Percentiles rank a stretch among this genome's conserved stretches.
phyloP scores from a whole-genome alignment of 2,329 filamentous ascomycete genomes.

The Aspergillus brunneoviolaceus region DNA sequence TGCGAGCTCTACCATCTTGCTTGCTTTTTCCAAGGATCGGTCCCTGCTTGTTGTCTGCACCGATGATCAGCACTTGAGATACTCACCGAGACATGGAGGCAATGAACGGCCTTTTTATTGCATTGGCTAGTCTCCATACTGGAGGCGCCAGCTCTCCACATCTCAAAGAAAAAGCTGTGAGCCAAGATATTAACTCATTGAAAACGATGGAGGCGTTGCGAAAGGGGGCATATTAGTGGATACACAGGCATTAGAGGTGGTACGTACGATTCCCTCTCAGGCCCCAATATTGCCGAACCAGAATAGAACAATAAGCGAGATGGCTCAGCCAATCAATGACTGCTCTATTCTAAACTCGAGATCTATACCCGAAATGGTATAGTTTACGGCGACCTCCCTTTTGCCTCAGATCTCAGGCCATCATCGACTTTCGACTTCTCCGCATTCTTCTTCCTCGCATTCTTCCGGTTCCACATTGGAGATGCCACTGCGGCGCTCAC shows the following conservation, averaged over 20 bases:
- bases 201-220: neutral
- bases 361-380: neutral
- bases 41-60: neutral
- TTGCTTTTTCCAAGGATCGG: neutral
- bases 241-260: neutral
- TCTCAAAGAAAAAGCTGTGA: neutral
- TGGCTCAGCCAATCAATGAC: neutral
- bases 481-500: slow-evolving; percentile 14
- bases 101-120: neutral
- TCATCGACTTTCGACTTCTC: neutral
- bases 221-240: neutral
- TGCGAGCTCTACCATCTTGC: neutral
- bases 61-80: neutral
- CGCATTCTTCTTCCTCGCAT: neutral
- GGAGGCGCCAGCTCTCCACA: neutral
- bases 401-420: neutral
- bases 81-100: neutral
- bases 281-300: neutral
- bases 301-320: neutral
- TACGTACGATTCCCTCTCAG: neutral
- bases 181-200: neutral
- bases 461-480: neutral
- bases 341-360: neutral
- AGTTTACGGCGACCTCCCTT: neutral
- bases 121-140: neutral